Evolutionary conservation across 768 basidiomycete species (phyloP).

Genomic region (Russula virescens): DNA sequence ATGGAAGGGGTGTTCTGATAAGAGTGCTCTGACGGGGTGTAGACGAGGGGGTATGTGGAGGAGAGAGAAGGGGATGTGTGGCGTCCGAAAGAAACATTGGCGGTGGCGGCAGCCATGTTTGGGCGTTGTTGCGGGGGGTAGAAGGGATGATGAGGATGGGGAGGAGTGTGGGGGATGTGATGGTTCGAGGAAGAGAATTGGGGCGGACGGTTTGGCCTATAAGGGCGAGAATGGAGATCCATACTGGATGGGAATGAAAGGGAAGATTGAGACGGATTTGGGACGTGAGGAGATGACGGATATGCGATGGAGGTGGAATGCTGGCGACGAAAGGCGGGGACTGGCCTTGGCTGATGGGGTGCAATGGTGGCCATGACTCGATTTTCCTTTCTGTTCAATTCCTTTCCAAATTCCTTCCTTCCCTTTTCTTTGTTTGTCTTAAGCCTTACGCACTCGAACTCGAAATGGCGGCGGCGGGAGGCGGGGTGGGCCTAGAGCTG

Average conservation of each 20-base stretch:
- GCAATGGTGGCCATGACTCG: constrained; percentile 18
- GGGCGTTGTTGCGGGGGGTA: not conserved
- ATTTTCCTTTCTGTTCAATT: not conserved
- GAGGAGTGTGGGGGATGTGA: constrained; percentile 11
- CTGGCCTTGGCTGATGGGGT: constrained; percentile 19
- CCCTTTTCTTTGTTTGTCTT: not conserved
- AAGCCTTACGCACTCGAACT: not conserved
- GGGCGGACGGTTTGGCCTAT: constrained; percentile 20
- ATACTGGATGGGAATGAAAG: constrained; percentile 16
- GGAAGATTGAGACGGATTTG: constrained; percentile 20
- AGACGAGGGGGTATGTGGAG: constrained; percentile 16
- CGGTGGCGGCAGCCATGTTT: constrained; percentile 6
- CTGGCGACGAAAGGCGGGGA: constrained; percentile 17
- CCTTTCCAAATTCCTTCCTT: not conserved
- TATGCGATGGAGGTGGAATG: constrained; percentile 15
- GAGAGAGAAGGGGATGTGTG: constrained; percentile 7
- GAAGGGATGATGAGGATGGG: constrained; percentile 1
- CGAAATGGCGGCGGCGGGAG: not conserved
- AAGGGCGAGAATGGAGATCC: constrained; percentile 19
- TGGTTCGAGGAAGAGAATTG: constrained; percentile 8
- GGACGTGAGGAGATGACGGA: constrained; percentile 7
- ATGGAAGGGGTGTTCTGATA: constrained; percentile 9
- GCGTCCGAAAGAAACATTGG: not conserved
- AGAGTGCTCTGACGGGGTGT: constrained; percentile 10
- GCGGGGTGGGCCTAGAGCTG: constrained; percentile 16